These are phyloP conservation scores for Diaporthe sp. DNA, from an alignment of 2,329 filamentous ascomycete genomes.

Conservation along the genomic window DNA sequence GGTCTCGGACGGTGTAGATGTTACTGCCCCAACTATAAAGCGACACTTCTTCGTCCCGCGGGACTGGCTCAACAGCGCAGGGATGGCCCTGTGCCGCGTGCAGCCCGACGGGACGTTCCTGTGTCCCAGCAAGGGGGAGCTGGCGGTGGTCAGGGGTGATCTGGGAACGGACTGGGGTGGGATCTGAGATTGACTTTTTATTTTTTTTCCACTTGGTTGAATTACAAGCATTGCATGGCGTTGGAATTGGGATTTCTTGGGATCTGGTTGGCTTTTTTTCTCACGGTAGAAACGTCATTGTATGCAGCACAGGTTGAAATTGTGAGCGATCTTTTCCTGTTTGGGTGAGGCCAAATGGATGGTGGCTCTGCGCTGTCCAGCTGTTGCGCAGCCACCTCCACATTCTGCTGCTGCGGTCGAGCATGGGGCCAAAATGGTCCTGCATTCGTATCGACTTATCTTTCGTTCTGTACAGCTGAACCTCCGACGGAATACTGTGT, in stretches of 20 bases:
- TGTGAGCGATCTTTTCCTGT: neutral
- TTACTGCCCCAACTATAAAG: conserved; percentile 11
- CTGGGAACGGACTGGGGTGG: conserved; percentile 34
- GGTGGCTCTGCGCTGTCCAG: neutral
- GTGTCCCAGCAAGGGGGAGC: conserved; percentile 37
- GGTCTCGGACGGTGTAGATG: too few species aligned
- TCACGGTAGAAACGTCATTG: neutral
- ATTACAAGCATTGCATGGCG: neutral
- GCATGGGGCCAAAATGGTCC: neutral
- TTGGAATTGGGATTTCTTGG: neutral
- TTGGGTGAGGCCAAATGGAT: conserved; percentile 20
- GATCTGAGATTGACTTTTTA: conserved; percentile 15
- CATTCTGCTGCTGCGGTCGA: neutral
- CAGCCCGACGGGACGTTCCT: conserved; percentile 36
- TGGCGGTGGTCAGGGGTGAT: conserved; percentile 35
- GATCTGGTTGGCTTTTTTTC: neutral
- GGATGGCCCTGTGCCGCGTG: conserved; percentile 35
- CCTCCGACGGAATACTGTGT: too few species aligned
- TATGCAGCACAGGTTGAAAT: conserved; percentile 1
- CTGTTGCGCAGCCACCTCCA: conserved; percentile 22
- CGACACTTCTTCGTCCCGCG: conserved; percentile 40
- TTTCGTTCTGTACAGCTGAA: neutral
- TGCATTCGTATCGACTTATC: neutral
- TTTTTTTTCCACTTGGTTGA: neutral
- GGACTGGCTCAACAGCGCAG: conserved; percentile 38